Evolutionary conservation across 2,329 filamentous ascomycete species (phyloP), one percentile per base, ranked within the genome.

Genomic region (Fusarium annulatum): DNA sequence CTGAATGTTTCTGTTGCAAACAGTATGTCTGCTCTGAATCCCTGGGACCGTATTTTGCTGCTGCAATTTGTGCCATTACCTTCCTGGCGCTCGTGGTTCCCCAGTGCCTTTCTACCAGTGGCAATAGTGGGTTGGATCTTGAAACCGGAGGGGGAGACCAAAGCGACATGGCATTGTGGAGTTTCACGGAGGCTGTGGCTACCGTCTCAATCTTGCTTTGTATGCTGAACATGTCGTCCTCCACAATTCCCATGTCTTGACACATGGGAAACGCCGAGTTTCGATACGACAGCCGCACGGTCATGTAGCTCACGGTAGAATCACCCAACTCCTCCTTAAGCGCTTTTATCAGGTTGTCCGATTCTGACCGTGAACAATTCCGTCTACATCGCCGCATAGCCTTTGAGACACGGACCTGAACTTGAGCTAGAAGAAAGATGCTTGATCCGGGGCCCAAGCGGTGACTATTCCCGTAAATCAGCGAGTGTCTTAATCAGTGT

Each of bases 341-440:
- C 64, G 91, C 88, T 30, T 88, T 85, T 21, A 92, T 89, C 38
- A 91, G 81, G 45, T 88, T 84, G 18, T 91, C 88, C 1, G 89
- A 86, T 43, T 82, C 84, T 52, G 85, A 82, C 38, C 81, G 80
- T 14, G 75, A 38, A 59, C 84, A 80, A 14, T 41, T 26, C 61
- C 48, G 39, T 48, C 64, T 65, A 15, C 59, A 56, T 9, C 65
- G 61, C 19, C 61, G 55, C 28, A 64, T 36, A 62, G n/a, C 43
- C 43, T 52, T 48, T 28, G 59, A 67, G 15, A 67, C 23, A 46
- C 80, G 74, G 16, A 88, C 79, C 9, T 79, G 78, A 8, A 89
- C 72, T 49, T 87, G 84, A 18, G 83, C 86, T n/a, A 90, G 78
- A 34, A 89, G 75, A 4, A 90, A 81, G 15, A 86, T 72, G 18